Evolutionary conservation across 495 filamentous ascomycete genomes (phyloP).

Genomic region (Lasiosphaeriaceae sp.): DNA sequence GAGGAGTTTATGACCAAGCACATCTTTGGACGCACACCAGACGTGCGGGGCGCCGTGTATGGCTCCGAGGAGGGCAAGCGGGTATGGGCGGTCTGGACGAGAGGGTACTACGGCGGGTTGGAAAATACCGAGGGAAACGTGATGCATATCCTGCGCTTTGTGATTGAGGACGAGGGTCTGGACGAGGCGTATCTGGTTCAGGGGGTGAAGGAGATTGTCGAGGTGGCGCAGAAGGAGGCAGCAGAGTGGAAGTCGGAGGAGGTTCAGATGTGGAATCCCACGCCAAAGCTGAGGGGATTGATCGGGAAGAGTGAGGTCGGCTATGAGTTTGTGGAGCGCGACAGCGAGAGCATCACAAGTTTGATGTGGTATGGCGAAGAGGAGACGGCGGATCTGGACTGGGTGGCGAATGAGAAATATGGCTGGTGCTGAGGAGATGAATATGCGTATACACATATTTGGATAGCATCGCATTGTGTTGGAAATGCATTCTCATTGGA

Average conservation of each 20-base stretch:
- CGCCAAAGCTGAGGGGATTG: constrained; percentile 25
- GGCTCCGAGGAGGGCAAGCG: constrained; percentile 42
- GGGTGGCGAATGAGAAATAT: constrained; percentile 90
- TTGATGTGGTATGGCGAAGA: constrained; percentile 52
- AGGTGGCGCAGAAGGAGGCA: constrained; percentile 35
- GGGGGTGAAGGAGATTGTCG: constrained; percentile 54
- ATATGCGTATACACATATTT: not conserved
- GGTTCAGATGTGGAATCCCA: constrained; percentile 53
- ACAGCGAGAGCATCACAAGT: constrained; percentile 49
- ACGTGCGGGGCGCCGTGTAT: constrained; percentile 63
- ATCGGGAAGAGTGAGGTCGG: constrained; percentile 40
- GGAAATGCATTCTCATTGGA: not conserved
- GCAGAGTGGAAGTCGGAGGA: constrained; percentile 40
- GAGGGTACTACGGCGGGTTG: constrained; percentile 57
- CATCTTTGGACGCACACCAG: constrained; percentile 48
- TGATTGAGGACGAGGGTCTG: constrained; percentile 52
- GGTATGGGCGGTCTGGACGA: constrained; percentile 79
- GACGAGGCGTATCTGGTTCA: constrained; percentile 46
- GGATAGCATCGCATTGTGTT: not conserved
- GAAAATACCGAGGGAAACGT: constrained; percentile 54
- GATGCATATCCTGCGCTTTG: constrained; percentile 73
- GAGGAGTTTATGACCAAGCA: constrained; percentile 75
- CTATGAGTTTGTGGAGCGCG: constrained; percentile 40
- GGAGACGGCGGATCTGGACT: constrained; percentile 58
- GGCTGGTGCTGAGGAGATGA: constrained; percentile 66